These are phyloP conservation scores for Kodamaea nitidulidarum DNA, from an alignment of 805 yeast genomes.

Conservation along the genomic window DNA sequence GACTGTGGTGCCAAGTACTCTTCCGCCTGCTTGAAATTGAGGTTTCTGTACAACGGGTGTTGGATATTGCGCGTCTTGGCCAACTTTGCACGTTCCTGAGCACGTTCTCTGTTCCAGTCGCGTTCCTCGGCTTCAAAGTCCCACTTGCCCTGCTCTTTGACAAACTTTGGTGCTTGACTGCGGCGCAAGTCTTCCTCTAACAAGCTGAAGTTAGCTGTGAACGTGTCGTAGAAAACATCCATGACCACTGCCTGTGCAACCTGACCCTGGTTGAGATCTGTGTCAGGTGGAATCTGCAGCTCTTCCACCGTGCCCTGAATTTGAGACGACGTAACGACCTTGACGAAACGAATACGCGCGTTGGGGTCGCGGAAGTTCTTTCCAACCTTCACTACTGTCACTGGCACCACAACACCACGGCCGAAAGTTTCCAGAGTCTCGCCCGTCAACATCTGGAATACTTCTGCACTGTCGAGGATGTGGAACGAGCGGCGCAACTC, in stretches of 20 bases:
- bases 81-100: constrained; percentile 60
- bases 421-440: constrained; percentile 69
- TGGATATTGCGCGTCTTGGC: constrained; percentile 75
- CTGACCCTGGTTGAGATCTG: constrained; percentile 55
- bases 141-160: constrained; percentile 68
- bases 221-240: constrained; percentile 66
- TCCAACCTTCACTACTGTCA: constrained; percentile 63
- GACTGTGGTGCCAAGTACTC: constrained; percentile 83
- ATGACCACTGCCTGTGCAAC: constrained; percentile 81
- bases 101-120: constrained; percentile 56
- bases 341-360: constrained; percentile 39
- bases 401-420: constrained; percentile 71
- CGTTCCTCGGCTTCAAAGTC: constrained; percentile 68
- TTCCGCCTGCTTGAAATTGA: constrained; percentile 86
- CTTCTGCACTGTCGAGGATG: constrained; percentile 59
- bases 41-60: constrained; percentile 85
- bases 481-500: constrained; percentile 78
- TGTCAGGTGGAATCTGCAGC: constrained; percentile 43
- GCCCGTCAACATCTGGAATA: constrained; percentile 87
- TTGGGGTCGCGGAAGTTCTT: constrained; percentile 53
- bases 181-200: constrained; percentile 58
- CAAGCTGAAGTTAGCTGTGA: constrained; percentile 72
- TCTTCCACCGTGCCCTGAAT: constrained; percentile 44
- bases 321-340: constrained; percentile 39
- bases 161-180: constrained; percentile 44